These are phyloP conservation scores for Phaeosphaeria sp. DNA, from an alignment of 2,329 filamentous ascomycete genomes.

Conservation along the genomic window DNA sequence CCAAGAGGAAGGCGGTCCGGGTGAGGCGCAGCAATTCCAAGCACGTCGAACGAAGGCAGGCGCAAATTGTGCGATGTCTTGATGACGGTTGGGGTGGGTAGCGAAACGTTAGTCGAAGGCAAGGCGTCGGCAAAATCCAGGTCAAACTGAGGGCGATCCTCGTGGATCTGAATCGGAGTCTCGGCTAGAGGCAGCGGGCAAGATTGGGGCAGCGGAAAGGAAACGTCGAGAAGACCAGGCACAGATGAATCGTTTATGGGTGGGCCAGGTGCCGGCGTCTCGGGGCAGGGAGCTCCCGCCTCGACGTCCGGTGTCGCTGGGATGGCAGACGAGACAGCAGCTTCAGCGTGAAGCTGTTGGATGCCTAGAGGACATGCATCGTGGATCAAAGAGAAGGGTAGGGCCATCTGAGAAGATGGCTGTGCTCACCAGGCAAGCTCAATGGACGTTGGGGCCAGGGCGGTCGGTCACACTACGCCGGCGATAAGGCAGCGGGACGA, in stretches of 20 bases:
- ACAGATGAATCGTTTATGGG: conserved; percentile 15
- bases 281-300: conserved; percentile 20
- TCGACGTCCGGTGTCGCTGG: conserved; percentile 31
- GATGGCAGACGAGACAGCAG: conserved; percentile 19
- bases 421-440: conserved; percentile 5
- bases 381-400: conserved; percentile 5
- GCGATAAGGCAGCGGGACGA: conserved; percentile 21
- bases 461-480: conserved; percentile 18
- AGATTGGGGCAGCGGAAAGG: conserved; percentile 26
- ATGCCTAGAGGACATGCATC: neutral
- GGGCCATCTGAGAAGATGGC: conserved; percentile 19
- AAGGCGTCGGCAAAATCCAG: conserved; percentile 35
- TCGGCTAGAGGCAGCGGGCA: conserved; percentile 37
- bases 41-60: conserved; percentile 60
- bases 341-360: conserved; percentile 18
- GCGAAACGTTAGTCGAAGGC: conserved; percentile 36
- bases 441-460: conserved; percentile 15
- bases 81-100: conserved; percentile 37
- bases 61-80: conserved; percentile 52
- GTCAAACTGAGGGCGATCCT: conserved; percentile 33
- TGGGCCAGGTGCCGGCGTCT: conserved; percentile 10
- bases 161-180: conserved; percentile 29
- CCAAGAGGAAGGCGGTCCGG: conserved; percentile 47
- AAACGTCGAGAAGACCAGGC: conserved; percentile 35
- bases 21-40: conserved; percentile 58